phyloP scores from a whole-genome alignment of 441 rosid genomes.

The Adansonia rubrostipa region DNA sequence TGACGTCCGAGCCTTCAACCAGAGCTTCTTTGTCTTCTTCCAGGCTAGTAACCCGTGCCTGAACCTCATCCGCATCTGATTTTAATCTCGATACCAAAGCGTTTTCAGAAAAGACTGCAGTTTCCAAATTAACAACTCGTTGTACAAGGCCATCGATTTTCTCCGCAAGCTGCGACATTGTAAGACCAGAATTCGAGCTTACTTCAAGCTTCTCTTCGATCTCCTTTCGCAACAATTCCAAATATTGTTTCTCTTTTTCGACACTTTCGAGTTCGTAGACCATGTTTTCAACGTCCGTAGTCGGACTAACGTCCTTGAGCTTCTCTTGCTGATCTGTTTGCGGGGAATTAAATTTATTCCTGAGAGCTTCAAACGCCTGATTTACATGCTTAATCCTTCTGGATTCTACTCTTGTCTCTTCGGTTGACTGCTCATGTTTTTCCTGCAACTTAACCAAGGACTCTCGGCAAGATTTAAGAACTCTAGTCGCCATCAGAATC shows the following conservation, averaged over 20 bases:
- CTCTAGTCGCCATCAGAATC: constrained; percentile 68
- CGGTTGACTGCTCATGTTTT: constrained; percentile 56
- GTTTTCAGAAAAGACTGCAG: constrained; percentile 61
- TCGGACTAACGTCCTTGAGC: constrained; percentile 34
- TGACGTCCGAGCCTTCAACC: constrained; percentile 45
- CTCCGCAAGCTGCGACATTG: constrained; percentile 64
- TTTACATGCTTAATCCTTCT: constrained; percentile 53
- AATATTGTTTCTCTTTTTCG: constrained; percentile 23
- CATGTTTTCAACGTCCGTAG: background rate
- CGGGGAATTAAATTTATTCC: constrained; percentile 31
- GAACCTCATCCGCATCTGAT: constrained; percentile 63
- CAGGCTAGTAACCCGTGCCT: constrained; percentile 51
- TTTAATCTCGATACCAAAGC: constrained; percentile 61
- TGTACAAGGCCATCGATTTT: constrained; percentile 76
- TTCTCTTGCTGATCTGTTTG: constrained; percentile 49
- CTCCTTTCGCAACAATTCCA: constrained; percentile 40
- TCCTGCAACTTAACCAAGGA: constrained; percentile 59
- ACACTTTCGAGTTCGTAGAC: background rate
- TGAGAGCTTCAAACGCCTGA: constrained; percentile 47
- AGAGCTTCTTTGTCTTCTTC: constrained; percentile 65
- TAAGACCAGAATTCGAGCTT: constrained; percentile 35
- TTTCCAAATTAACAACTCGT: constrained; percentile 62
- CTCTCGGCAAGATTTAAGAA: constrained; percentile 68
- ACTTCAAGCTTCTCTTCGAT: constrained; percentile 36
- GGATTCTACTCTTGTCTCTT: constrained; percentile 55